Evolutionary conservation across 1,284 basidiomycete species (phyloP), one percentile per base, ranked within the genome.

Genomic region (Spongispora temasekensis): DNA sequence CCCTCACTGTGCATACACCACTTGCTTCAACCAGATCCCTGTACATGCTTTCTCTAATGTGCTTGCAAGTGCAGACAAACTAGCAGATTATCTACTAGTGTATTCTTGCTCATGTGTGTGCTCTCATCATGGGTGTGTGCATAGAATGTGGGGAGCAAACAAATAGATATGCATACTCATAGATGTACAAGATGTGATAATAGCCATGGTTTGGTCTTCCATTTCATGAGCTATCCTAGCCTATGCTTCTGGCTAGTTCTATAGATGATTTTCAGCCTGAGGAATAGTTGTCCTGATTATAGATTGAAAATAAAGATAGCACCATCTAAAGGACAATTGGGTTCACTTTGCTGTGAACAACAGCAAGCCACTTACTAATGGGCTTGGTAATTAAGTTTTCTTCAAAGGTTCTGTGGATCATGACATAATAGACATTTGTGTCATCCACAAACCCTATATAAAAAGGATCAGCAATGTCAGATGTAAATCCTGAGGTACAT

Each of bases 261-360:
- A 77, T 99, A 97, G 68, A 99, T 99, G 76, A 99, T 91, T 82
- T 99, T 99, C 75, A 99, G n/a, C n/a, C n/a, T n/a, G n/a, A n/a
- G 78, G 88, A 99, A 99, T 25, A 99, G 80, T 73, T 99, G 97
- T 34, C 97, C 97, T 17, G 97, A 98, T 61, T 97, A 90, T 66
- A 97, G 97, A 79, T 99, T 99, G 83, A 99, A 97, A 75, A 99
- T 99, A 82, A 99, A 98, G 80, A 99, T 98, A 23, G 96, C 97
- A 63, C 97, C 97, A 75, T 99, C 89, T 91, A 63, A 28, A 54
- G 15, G 40, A 56, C 15, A 46, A 57, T 37, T 68, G 34, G 56
- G 48, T 35, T 2, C 27, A 7, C 35, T 56, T 30, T 30, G 15
- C 52, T 59, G 3, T 25, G 54, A 44, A 57, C 37, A 7, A 44